Base-by-base conservation (phyloP, 2,329 filamentous ascomycete species). In the Beauveria sp. region DNA sequence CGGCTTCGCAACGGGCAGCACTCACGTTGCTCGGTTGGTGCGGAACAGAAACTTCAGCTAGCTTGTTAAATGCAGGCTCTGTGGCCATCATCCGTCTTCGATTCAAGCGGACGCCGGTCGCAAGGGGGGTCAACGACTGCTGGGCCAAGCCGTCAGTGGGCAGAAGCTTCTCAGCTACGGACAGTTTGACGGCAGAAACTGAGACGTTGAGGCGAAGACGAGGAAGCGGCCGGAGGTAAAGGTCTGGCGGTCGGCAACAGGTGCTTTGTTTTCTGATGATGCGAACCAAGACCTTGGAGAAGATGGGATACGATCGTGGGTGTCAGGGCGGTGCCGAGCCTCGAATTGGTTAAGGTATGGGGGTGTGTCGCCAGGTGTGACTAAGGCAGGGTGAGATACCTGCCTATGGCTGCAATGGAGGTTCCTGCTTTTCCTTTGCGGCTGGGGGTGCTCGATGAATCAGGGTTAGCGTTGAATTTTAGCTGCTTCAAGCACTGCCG, bases 81-180 rank as follows among this genome's bases (percentile, higher is more conserved):
- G 82, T 82, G 80, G 83, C 83, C 83, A 86, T 86, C 82, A 83
- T 86, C 81, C 82, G 82, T 80, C 74, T 76, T 77, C 72, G 72
- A 69, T 57, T 63, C 64, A 64, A 61, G 65, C 70, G 70, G 72
- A 69, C 71, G 70, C 72, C 69, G 68, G 70, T 72, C 62, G 66
- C 34, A 64, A 62, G 57, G 64, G 65, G 34, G 62, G 66, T 49
- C 62, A 38, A 66, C 64, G 65, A 60, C 58, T 62, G 65, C 70
- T 67, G 67, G 66, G 69, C 67, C 67, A 66, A 68, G 67, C 69
- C 67, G 66, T 68, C 53, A 34, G 38, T 54, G 18, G 51, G 34
- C 28, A 49, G 59, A 61, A 55, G 51, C 59, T 61, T 31, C 59
- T 54, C 43, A 49, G 50, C 50, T 48, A 42, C 20, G 14, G 24